Evolutionary conservation across 306 rosid genomes (phyloP).

Genomic region (Neltuma alba): DNA sequence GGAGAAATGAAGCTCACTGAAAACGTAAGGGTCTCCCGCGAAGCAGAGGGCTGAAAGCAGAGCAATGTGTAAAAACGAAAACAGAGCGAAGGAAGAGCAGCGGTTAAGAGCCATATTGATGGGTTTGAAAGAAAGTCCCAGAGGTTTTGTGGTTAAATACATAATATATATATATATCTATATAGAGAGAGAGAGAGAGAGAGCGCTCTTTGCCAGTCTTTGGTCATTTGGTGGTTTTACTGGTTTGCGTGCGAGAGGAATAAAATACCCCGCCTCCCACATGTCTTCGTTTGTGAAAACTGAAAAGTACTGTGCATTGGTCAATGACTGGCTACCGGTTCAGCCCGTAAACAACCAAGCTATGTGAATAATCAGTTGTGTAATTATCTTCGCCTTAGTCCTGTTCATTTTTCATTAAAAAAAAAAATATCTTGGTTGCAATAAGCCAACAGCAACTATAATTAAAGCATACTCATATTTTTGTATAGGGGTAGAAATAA

Average conservation of each 20-base stretch:
- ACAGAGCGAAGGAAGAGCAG: constrained; percentile 35
- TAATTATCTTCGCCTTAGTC: too few species aligned
- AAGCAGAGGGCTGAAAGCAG: constrained; percentile 46
- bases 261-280: neutral
- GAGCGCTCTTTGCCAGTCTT: neutral
- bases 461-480: too few species aligned
- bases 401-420: neutral
- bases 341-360: too few species aligned
- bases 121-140: neutral
- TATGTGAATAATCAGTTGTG: too few species aligned
- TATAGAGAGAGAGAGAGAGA: neutral
- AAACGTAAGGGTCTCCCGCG: constrained; percentile 58
- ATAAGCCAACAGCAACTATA: too few species aligned
- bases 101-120: constrained; percentile 38
- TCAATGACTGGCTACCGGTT: constrained; percentile 13
- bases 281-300: neutral
- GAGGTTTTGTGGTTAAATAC: neutral
- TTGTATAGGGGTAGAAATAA: too few species aligned
- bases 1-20: constrained; percentile 53
- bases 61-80: constrained; percentile 34
- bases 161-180: neutral
- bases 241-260: neutral
- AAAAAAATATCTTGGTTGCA: too few species aligned
- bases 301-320: neutral
- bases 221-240: neutral